Conservation (phyloP, 768 basidiomycete species). For the Kwoniella botswanensis region DNA sequence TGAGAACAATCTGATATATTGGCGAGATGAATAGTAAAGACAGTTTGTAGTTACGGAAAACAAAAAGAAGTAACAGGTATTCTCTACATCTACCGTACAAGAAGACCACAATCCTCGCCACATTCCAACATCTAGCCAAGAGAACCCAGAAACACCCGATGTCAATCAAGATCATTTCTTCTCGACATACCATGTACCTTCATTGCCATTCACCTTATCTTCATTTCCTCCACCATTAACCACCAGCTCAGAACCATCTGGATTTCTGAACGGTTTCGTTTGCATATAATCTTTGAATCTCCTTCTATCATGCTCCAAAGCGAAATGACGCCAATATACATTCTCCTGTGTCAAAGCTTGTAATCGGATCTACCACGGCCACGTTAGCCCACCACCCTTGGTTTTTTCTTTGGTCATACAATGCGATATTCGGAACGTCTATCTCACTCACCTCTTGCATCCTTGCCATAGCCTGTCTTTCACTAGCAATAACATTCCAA, state of each 20-base stretch:
- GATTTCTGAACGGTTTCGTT: slow-evolving; percentile 14
- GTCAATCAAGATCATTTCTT: not conserved
- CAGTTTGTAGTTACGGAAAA: too few relatives aligned
- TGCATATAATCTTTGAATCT: slow-evolving; percentile 17
- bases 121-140: too few relatives aligned
- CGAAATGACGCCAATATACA: slow-evolving; percentile 43
- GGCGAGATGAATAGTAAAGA: too few relatives aligned
- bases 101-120: too few relatives aligned
- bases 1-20: too few relatives aligned
- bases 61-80: too few relatives aligned
- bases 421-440: not conserved
- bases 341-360: slow-evolving; percentile 39
- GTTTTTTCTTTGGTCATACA: too few relatives aligned
- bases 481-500: slow-evolving; percentile 22
- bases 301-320: slow-evolving; percentile 35
- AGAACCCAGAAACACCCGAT: too few relatives aligned
- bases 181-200: slow-evolving; percentile 1
- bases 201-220: not conserved
- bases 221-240: not conserved
- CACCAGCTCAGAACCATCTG: not conserved
- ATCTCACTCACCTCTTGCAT: slow-evolving; percentile 34
- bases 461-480: slow-evolving; percentile 24
- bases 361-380: slow-evolving; percentile 31
- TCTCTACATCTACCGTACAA: too few relatives aligned
- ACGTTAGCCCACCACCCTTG: too few relatives aligned